Evolutionary conservation across 2,329 filamentous ascomycete genomes (phyloP).

Genomic region (Scedosporium boydii): DNA sequence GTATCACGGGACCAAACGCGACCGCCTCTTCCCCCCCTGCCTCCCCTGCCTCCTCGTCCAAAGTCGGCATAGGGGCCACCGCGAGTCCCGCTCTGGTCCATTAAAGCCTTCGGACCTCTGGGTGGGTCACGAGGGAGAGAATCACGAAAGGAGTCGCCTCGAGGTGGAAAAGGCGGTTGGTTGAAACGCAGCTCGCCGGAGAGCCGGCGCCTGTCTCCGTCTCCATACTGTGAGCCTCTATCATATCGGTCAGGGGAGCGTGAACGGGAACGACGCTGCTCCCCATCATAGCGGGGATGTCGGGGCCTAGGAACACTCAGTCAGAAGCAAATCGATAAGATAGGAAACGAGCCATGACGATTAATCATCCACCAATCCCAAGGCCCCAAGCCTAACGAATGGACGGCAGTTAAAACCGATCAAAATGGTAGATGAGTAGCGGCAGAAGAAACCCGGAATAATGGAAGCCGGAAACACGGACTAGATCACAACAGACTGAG

Average conservation of each 20-base stretch:
- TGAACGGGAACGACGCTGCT: slow-evolving; percentile 50
- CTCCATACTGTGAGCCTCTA: slow-evolving; percentile 42
- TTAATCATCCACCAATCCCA: background rate
- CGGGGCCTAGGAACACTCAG: slow-evolving; percentile 24
- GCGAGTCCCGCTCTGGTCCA: slow-evolving; percentile 61
- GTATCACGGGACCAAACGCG: slow-evolving; percentile 53
- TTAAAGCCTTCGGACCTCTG: slow-evolving; percentile 69
- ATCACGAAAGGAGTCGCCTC: slow-evolving; percentile 41
- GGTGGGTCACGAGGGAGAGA: slow-evolving; percentile 56
- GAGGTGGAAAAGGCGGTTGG: slow-evolving; percentile 51
- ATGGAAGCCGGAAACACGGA: background rate
- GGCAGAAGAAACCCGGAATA: background rate
- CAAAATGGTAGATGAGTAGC: background rate
- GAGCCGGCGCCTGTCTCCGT: slow-evolving; percentile 63
- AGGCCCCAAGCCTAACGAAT: background rate
- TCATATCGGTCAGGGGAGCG: slow-evolving; percentile 61
- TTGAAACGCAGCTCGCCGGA: slow-evolving; percentile 38
- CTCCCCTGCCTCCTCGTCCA: slow-evolving; percentile 39
- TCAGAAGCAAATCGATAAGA: background rate
- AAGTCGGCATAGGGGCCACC: slow-evolving; percentile 61
- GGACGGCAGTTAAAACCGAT: too few relatives aligned
- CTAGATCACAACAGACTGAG: background rate
- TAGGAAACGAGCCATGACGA: background rate
- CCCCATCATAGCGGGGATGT: slow-evolving; percentile 54
- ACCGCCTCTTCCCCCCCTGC: slow-evolving; percentile 31